phyloP scores from a whole-genome alignment of 176 grass and related monocot species.

The bread wheat (Triticum aestivum) region IWGSC_CS_RefSeq_v2.1 NC_057798.1:762097639-762098138 shows the following conservation, averaged over 20 bases:
- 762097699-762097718: background rate
- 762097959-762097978: background rate
- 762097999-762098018: background rate
- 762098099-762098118: slow-evolving; percentile 45
- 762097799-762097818: too few species aligned
- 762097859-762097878: too few species aligned
- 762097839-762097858: background rate
- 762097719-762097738: background rate
- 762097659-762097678: too few species aligned
- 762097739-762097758: background rate
- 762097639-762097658: too few species aligned
- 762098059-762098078: background rate
- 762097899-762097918: background rate
- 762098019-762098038: background rate
- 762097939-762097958: background rate
- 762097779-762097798: too few species aligned
- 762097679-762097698: too few species aligned
- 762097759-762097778: background rate
- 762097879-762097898: too few species aligned
- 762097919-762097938: background rate
- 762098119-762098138: slow-evolving; percentile 64
- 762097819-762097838: background rate
- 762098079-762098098: too few species aligned
- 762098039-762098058: background rate
- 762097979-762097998: background rate